phyloP scores from a whole-genome alignment of 169 alveolate genomes.

The Condylostoma magnum region DNA sequence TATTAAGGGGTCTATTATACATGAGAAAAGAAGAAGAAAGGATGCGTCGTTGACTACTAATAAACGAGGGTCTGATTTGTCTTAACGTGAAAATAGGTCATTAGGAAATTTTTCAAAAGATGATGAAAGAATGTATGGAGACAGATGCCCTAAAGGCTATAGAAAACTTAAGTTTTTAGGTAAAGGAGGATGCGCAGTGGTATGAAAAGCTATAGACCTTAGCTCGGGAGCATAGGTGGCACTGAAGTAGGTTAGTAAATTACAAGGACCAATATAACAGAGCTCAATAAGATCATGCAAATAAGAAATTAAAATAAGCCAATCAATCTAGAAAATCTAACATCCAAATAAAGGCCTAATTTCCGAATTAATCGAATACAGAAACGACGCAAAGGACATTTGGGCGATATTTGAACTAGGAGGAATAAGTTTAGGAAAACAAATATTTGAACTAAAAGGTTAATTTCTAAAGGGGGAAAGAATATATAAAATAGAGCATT shows the following conservation, averaged over 20 bases:
- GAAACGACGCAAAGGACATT: constrained; percentile 59
- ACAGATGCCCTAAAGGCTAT: constrained; percentile 53
- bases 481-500: constrained; percentile 63
- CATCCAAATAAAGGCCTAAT: constrained; percentile 39
- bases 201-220: constrained; percentile 66
- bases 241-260: constrained; percentile 57
- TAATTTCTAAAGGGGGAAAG: constrained; percentile 75
- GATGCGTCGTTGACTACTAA: too few species aligned
- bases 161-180: constrained; percentile 53
- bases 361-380: constrained; percentile 42
- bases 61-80: too few species aligned
- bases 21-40: too few species aligned
- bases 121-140: constrained; percentile 61
- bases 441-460: constrained; percentile 66
- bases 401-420: constrained; percentile 73
- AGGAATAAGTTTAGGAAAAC: constrained; percentile 58
- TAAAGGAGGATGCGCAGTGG: constrained; percentile 87
- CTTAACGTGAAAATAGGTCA: too few species aligned
- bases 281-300: constrained; percentile 17
- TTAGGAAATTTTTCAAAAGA: too few species aligned
- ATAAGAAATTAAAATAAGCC: constrained; percentile 18
- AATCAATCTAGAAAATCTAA: constrained; percentile 20
- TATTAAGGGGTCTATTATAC: too few species aligned
- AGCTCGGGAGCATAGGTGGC: constrained; percentile 49
- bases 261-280: constrained; percentile 27